Conservation (phyloP, 129 eudicot species). For the carrot (Daucus carota) region DNA sequence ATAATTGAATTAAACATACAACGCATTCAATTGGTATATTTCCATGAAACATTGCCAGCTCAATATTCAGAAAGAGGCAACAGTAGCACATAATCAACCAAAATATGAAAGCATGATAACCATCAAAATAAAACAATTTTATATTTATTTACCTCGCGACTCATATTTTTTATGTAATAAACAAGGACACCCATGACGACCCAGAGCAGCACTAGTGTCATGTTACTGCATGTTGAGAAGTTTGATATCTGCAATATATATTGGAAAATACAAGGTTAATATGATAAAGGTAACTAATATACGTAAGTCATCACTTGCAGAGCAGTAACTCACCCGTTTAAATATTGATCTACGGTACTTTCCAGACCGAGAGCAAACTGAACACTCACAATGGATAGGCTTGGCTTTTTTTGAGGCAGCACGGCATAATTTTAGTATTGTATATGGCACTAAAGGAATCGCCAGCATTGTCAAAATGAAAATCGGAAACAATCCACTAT, state of each 20-base stretch:
- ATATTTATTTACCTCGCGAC: constrained; percentile 44
- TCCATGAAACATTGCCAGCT: no score
- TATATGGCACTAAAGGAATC: constrained; percentile 84
- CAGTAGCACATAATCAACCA: neutral
- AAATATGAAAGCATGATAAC: neutral
- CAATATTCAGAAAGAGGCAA: neutral
- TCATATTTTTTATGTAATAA: constrained; percentile 68
- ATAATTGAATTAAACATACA: constrained; percentile 3
- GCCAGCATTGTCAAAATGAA: constrained; percentile 82
- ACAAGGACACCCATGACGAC: constrained; percentile 60
- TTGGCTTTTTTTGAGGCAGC: constrained; percentile 70
- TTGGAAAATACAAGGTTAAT: neutral
- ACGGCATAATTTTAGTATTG: constrained; percentile 68
- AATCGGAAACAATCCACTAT: constrained; percentile 81
- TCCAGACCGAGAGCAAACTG: constrained; percentile 69
- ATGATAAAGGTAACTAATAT: neutral
- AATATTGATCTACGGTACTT: constrained; percentile 74
- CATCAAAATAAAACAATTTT: neutral
- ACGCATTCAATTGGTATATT: neutral
- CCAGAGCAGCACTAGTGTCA: constrained; percentile 87
- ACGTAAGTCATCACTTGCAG: constrained; percentile 11
- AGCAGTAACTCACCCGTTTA: constrained; percentile 34
- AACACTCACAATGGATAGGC: constrained; percentile 70
- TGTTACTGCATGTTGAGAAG: constrained; percentile 74
- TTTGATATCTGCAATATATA: constrained; percentile 65